Percentiles rank a stretch among this genome's conserved stretches.
These are phyloP conservation scores for Trichothecium roseum DNA, from an alignment of 2,329 filamentous ascomycete genomes.

Conservation along the genomic window DNA sequence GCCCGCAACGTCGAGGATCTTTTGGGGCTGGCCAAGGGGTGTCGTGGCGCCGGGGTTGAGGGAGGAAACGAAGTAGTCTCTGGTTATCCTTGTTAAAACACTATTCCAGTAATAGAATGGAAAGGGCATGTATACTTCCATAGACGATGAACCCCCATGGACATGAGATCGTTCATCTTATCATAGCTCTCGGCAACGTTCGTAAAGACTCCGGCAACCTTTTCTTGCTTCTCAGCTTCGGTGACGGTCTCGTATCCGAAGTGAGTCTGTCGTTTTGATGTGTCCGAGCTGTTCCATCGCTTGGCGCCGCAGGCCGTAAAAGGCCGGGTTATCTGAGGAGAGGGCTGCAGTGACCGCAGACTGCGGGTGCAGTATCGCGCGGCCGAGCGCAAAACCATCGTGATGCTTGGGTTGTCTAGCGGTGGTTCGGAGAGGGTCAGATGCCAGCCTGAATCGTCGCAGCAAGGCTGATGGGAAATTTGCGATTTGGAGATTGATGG, in stretches of 20 bases:
- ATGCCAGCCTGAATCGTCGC: no score
- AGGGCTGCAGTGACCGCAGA: conserved; percentile 8
- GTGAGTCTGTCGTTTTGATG: conserved; percentile 58
- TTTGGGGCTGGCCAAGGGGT: conserved; percentile 35
- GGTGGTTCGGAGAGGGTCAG: no score
- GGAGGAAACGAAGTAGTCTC: conserved; percentile 84
- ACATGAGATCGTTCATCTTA: conserved; percentile 99
- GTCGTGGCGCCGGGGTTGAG: conserved; percentile 68
- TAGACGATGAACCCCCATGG: conserved; percentile 86
- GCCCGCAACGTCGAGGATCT: conserved; percentile 92
- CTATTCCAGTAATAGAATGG: background rate
- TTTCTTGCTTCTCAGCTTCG: conserved; percentile 61
- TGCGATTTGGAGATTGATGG: background rate
- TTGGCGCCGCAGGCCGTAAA: no score
- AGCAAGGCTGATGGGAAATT: background rate
- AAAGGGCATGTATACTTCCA: conserved; percentile 84
- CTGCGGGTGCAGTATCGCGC: conserved; percentile 16
- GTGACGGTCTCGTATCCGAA: conserved; percentile 84
- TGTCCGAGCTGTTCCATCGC: no score
- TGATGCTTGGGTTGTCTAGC: no score
- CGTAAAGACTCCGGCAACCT: conserved; percentile 83
- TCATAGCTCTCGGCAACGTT: conserved; percentile 93
- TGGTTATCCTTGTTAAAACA: conserved; percentile 16
- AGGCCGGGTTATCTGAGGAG: conserved; percentile 1
- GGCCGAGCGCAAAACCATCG: conserved; percentile 15